Evolutionary conservation across 768 basidiomycete species (phyloP), one percentile per base, ranked within the genome.

Genomic region (Filobasidium wieringae): DNA sequence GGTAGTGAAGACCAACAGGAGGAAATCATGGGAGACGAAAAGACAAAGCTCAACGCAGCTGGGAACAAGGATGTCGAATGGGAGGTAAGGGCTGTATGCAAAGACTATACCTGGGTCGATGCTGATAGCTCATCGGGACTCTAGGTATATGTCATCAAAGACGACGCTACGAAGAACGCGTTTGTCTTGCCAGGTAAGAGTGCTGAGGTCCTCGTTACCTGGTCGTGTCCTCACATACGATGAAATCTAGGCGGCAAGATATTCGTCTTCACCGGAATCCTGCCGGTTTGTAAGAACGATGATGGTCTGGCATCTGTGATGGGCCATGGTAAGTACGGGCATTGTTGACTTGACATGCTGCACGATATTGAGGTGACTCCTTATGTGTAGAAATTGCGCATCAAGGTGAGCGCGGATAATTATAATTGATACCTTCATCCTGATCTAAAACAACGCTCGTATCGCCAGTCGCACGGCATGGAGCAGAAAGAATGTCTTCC

Each of bases 251-350:
- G 85, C 0, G 75, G 77, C 11, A 79, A 84, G 51, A 83, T 95
- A 53, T 79, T 90, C 31, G 86, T 96, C 9, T 93, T 87, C 67
- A 90, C 88, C 0, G 91, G 91, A 0, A 88, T 95, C 33, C 71
- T 95, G 3, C 87, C 86, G 0, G 75, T 91, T 6, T 84, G 83
- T 45, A 76, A 75, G 60, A 83, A 88, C 61, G 87, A 90, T 63
- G 80, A 85, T 65, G 88, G 88, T 0, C 75, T 96, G 0, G 87
- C 91, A 0, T 84, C 84, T 17, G 84, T 95, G 1, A 74, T 96
- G 2, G 81, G 86, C 0, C 91, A 95, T 70, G 88, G 89, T 86
- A 54, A 45, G 56, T 47, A 39, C 15, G 51, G n/a, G n/a, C n/a
- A 24, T 43, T n/a, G 31, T 58, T 29, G 9, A 7, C 12, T 36